Evolutionary conservation across 1,284 basidiomycete species (phyloP).

Genomic region (Ustilago shanxiensis): DNA sequence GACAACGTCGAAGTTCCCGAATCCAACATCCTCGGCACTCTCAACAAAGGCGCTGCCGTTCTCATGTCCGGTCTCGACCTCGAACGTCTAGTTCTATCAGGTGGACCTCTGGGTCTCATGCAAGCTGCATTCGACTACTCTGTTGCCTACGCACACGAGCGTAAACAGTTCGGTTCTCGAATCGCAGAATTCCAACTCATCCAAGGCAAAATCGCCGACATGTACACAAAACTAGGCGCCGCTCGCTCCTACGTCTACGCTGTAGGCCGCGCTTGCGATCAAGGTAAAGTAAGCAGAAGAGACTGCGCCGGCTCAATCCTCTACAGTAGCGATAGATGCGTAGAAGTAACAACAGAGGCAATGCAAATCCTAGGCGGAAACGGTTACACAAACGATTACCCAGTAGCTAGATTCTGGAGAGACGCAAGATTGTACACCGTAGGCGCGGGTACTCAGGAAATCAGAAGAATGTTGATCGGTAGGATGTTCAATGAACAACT

Average conservation of each 20-base stretch:
- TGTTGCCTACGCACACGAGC: conserved; percentile 87
- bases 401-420: conserved; percentile 52
- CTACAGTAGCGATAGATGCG: conserved; percentile 51
- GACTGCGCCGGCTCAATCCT: conserved; percentile 64
- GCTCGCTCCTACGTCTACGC: conserved; percentile 92
- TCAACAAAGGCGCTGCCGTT: conserved; percentile 84
- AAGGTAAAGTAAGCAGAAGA: conserved; percentile 72
- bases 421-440: conserved; percentile 63
- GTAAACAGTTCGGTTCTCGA: conserved; percentile 87
- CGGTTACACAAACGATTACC: conserved; percentile 59
- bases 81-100: conserved; percentile 89
- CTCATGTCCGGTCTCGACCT: conserved; percentile 95
- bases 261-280: conserved; percentile 72
- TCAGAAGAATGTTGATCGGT: conserved; percentile 63
- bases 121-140: conserved; percentile 92
- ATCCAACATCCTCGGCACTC: conserved; percentile 84
- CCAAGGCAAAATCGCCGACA: conserved; percentile 86
- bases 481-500: conserved; percentile 52
- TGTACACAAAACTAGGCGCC: conserved; percentile 93
- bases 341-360: conserved; percentile 59
- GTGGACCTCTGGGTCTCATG: conserved; percentile 85
- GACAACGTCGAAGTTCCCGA: conserved; percentile 86
- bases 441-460: conserved; percentile 65
- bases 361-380: conserved; percentile 63
- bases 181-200: conserved; percentile 94